Percentiles rank a stretch among this genome's conserved stretches.
Evolutionary conservation across 768 basidiomycete genomes (phyloP).

Genomic region (Dentipellis sp.): DNA sequence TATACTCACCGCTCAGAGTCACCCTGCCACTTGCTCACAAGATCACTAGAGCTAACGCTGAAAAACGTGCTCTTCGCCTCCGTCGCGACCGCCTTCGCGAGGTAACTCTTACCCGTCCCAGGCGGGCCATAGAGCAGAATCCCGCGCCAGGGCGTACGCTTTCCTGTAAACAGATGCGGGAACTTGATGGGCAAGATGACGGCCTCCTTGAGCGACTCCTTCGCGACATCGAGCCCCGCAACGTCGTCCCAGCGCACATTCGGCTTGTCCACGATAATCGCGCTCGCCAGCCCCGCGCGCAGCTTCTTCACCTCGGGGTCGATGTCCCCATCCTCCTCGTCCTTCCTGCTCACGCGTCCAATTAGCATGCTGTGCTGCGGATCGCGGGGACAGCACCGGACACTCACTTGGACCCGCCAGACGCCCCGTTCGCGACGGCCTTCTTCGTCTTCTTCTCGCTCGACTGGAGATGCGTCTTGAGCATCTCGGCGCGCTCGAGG

Average conservation of each 20-base stretch:
- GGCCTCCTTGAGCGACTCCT: conserved; percentile 94
- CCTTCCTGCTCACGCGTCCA: conserved; percentile 22
- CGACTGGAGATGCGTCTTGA: conserved; percentile 72
- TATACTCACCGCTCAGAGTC: conserved; percentile 83
- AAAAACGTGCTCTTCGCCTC: conserved; percentile 99
- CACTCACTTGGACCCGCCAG: conserved; percentile 30
- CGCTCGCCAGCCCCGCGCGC: conserved; percentile 78
- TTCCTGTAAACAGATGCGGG: conserved; percentile 96
- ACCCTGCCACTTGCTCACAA: conserved; percentile 99
- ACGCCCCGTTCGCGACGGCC: conserved; percentile 38
- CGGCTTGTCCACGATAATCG: conserved; percentile 88
- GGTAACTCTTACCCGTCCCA: conserved; percentile 93
- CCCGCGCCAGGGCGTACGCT: conserved; percentile 95
- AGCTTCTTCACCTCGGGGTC: conserved; percentile 97
- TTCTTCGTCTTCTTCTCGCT: conserved; percentile 55
- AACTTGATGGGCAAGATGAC: conserved; percentile 99
- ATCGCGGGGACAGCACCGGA: background rate
- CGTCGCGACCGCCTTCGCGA: conserved; percentile 98
- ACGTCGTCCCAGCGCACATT: conserved; percentile 99
- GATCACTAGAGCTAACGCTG: conserved; percentile 87
- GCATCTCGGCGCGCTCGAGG: conserved; percentile 80
- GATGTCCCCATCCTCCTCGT: conserved; percentile 58
- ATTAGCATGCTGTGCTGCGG: background rate
- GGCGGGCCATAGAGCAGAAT: conserved; percentile 96
- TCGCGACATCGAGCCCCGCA: conserved; percentile 90